These are phyloP conservation scores for Beauveria caledonica DNA, from an alignment of 2,329 filamentous ascomycete genomes.

Conservation along the genomic window DNA sequence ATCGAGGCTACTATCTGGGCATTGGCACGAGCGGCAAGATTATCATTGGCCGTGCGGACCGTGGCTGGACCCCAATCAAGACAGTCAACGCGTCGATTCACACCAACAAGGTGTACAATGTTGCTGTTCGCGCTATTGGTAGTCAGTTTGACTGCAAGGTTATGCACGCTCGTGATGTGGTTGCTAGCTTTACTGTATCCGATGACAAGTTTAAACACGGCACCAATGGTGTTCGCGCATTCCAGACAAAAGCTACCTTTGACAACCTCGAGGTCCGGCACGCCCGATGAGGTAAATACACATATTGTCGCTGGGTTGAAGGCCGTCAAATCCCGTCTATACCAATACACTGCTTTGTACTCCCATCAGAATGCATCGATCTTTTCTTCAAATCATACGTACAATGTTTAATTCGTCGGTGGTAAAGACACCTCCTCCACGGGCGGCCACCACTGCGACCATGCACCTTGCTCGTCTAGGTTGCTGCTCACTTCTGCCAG, in stretches of 20 bases:
- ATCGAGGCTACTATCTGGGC: slow-evolving; percentile 23
- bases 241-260: slow-evolving; percentile 7
- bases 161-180: not conserved
- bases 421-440: slow-evolving; percentile 17
- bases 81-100: not conserved
- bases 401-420: not conserved
- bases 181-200: slow-evolving; percentile 4
- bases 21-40: slow-evolving; percentile 20
- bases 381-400: not conserved
- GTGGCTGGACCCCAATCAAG: not conserved
- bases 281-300: not conserved
- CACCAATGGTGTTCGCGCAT: slow-evolving; percentile 8
- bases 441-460: slow-evolving; percentile 22
- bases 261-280: slow-evolving; percentile 9
- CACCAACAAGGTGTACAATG: slow-evolving; percentile 2
- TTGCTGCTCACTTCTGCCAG: slow-evolving; percentile 20
- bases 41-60: slow-evolving; percentile 16
- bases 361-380: no score
- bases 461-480: slow-evolving; percentile 20
- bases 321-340: not conserved
- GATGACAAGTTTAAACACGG: slow-evolving; percentile 8
- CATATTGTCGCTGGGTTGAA: not conserved
- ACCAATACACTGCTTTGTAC: slow-evolving; percentile 11
- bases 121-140: not conserved
- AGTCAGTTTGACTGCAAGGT: slow-evolving; percentile 2